Percentiles rank a stretch among this genome's conserved stretches.
These are phyloP conservation scores for Gossypium ekmanianum DNA, from an alignment of 345 rosid genomes.

Conservation along the genomic window DNA sequence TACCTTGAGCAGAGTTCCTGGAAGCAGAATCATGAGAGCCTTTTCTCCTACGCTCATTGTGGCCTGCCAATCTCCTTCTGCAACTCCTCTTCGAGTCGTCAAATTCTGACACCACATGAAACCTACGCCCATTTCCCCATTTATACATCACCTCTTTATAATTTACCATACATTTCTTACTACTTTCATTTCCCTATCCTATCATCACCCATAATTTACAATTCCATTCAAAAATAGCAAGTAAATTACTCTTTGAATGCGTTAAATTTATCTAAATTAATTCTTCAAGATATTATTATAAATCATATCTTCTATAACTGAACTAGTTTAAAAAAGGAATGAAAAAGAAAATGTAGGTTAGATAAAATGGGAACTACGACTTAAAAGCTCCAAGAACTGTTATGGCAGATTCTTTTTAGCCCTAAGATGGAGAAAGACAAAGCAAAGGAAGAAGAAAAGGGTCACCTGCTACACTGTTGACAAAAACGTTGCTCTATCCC, in stretches of 20 bases:
- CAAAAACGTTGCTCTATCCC: slow-evolving; percentile 82
- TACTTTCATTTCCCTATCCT: not conserved
- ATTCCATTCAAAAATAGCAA: not conserved
- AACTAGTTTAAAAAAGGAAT: too few relatives aligned
- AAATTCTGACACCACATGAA: slow-evolving; percentile 56
- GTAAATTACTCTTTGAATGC: too few relatives aligned
- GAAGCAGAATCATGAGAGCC: slow-evolving; percentile 35
- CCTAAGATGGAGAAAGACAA: not conserved
- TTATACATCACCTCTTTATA: not conserved
- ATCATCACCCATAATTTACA: not conserved
- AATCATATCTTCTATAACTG: too few relatives aligned
- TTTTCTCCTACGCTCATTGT: slow-evolving; percentile 67
- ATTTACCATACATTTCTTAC: not conserved
- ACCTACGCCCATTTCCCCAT: slow-evolving; percentile 29
- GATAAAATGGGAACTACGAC: not conserved
- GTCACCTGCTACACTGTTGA: slow-evolving; percentile 88
- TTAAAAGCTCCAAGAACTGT: too few relatives aligned
- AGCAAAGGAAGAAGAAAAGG: not conserved
- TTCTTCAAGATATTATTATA: too few relatives aligned
- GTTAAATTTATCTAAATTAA: too few relatives aligned
- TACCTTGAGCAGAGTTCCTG: slow-evolving; percentile 43
- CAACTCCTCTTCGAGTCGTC: slow-evolving; percentile 65
- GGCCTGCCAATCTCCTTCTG: slow-evolving; percentile 66
- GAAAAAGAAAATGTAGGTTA: not conserved
- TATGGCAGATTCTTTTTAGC: not conserved